Evolutionary conservation across 1,284 basidiomycete species (phyloP), one percentile per base, ranked within the genome.

Genomic region (Cryptococcus sp.): DNA sequence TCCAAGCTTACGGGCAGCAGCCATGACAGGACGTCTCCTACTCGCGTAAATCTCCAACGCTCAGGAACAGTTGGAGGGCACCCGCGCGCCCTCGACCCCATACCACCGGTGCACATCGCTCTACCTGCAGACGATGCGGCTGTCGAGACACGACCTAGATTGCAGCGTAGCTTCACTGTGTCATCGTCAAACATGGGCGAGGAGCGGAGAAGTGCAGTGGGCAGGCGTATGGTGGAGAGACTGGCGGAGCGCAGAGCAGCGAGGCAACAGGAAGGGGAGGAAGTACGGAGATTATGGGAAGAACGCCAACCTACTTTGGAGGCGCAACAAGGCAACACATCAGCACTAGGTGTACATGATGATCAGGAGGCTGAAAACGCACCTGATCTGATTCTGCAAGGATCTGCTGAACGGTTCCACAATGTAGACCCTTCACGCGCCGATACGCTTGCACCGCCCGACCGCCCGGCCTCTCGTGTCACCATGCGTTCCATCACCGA

Each of bases 151-250:
- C 57, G 74, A n/a, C 77, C 77, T 3, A 61, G 75, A 5, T 60
- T 79, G 16, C 72, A 77, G 38, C 65, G 77, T 17, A 78, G 76
- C 56, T 76, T 76, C 45, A 79, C 77, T 0, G 72, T 79, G 2
- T 75, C 73, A 8, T 69, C 70, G 7, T 69, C 73, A 17, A 76
- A 77, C 56, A 75, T 76, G 73, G 75, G 76, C 11, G 74, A 76
- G 44, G 78, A 80, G 53, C 62, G 78, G n/a, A 62, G 78, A 40
- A 78, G 76, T 57, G 78, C 75, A 0, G 77, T 79, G 0, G 78
- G 78, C 3, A 61, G 78, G 38, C 63, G 76, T 31, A 80, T 80
- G 78, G 76, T 80, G 23, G 70, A 69, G 47, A 57, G 76, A 10
- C 60, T 80, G 42, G 77, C 69, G 0, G 73, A 74, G 48, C 62